Conservation (phyloP, 2,329 filamentous ascomycete species). For the Pseudopyricularia cyperi region DNA sequence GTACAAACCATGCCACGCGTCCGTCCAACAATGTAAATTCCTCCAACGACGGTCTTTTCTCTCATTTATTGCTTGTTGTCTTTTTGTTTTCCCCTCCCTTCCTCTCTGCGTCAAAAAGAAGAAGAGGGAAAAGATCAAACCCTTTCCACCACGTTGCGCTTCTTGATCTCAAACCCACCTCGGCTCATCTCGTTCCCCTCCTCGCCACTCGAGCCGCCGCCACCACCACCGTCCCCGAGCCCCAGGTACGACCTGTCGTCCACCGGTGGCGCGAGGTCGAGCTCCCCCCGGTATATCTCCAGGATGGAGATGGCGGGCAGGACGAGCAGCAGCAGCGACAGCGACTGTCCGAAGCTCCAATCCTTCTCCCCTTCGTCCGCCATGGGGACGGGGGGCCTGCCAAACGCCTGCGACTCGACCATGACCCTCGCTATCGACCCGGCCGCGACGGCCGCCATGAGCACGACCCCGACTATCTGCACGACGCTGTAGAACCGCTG, state of each 20-base stretch:
- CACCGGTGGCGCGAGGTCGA: slow-evolving; percentile 26
- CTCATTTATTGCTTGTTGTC: no score
- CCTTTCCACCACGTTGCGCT: no score
- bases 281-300: slow-evolving; percentile 43
- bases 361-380: slow-evolving; percentile 37
- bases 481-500: slow-evolving; percentile 41
- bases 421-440: slow-evolving; percentile 45
- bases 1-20: no score
- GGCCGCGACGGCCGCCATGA: slow-evolving; percentile 44
- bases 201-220: slow-evolving; percentile 24
- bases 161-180: no score
- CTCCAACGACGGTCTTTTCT: no score
- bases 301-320: slow-evolving; percentile 45
- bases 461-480: slow-evolving; percentile 36
- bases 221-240: slow-evolving; percentile 10
- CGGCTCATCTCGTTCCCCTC: slow-evolving; percentile 21
- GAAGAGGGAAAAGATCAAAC: no score
- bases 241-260: slow-evolving; percentile 18
- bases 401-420: slow-evolving; percentile 47
- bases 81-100: no score
- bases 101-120: background rate
- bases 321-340: slow-evolving; percentile 45
- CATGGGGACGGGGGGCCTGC: slow-evolving; percentile 34
- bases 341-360: slow-evolving; percentile 52
- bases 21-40: no score